These are phyloP conservation scores for Naematelia encephala DNA, from an alignment of 768 basidiomycete genomes.

Conservation along the genomic window DNA sequence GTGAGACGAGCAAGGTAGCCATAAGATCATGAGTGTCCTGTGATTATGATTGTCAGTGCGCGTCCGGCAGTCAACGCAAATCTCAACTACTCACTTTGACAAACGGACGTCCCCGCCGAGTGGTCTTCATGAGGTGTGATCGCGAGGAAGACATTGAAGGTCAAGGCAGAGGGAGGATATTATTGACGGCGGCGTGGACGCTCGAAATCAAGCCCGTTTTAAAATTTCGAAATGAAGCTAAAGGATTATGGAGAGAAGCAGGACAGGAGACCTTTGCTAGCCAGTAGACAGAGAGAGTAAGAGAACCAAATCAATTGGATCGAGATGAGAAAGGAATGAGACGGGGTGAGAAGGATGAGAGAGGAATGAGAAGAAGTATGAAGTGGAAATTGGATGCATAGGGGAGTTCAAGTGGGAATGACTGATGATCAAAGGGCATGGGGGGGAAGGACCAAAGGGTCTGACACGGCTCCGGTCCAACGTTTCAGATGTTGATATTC, in stretches of 20 bases:
- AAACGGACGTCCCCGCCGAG: constrained; percentile 88
- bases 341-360: too few relatives aligned
- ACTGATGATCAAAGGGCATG: too few relatives aligned
- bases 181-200: background rate
- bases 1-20: constrained; percentile 90
- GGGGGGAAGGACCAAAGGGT: too few relatives aligned
- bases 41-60: constrained; percentile 5
- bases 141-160: background rate
- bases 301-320: background rate
- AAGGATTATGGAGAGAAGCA: background rate
- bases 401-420: too few relatives aligned
- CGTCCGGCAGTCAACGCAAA: background rate
- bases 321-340: background rate
- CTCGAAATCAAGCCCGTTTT: too few relatives aligned
- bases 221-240: too few relatives aligned
- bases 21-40: constrained; percentile 98
- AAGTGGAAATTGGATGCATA: too few relatives aligned
- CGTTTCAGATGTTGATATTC: too few relatives aligned
- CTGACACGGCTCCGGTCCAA: too few relatives aligned
- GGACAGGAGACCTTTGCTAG: too few relatives aligned
- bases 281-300: background rate
- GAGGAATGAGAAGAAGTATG: too few relatives aligned
- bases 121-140: constrained; percentile 98
- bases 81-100: constrained; percentile 65
- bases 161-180: background rate